Evolutionary conservation across 306 rosid genomes (phyloP).

Genomic region (Begonia masoniana): DNA sequence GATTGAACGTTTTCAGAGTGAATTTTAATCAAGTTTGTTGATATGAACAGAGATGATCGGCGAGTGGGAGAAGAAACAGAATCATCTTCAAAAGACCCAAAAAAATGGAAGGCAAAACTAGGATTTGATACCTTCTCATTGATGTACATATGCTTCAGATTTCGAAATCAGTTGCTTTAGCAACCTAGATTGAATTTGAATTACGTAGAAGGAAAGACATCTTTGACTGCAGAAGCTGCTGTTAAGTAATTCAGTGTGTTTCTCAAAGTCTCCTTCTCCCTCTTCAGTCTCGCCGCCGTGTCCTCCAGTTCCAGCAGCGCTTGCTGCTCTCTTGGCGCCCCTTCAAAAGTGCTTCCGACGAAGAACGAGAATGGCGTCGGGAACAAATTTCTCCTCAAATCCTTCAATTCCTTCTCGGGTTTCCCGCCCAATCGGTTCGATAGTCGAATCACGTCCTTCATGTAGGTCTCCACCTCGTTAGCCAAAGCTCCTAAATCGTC

Average conservation of each 20-base stretch:
- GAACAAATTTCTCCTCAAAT: conserved; percentile 69
- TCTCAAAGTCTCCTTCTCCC: conserved; percentile 87
- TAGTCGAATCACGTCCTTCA: conserved; percentile 88
- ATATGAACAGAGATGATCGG: no score
- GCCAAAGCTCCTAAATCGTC: conserved; percentile 60
- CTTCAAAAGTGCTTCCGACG: conserved; percentile 94
- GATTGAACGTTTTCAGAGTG: no score
- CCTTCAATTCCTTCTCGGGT: conserved; percentile 88
- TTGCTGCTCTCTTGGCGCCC: conserved; percentile 97
- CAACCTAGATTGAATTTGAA: not conserved
- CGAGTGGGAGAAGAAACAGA: no score
- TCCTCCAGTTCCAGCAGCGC: conserved; percentile 93
- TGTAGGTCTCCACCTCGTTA: conserved; percentile 63
- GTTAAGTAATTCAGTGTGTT: conserved; percentile 89
- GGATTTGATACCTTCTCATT: conserved; percentile 14
- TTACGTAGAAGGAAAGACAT: conserved; percentile 67
- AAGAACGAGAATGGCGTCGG: conserved; percentile 96
- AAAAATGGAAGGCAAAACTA: not conserved
- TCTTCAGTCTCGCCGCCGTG: conserved; percentile 59
- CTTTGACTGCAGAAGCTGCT: conserved; percentile 96
- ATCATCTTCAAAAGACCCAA: not conserved
- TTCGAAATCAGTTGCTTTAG: conserved; percentile 1
- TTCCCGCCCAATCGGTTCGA: conserved; percentile 87
- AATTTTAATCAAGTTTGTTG: no score
- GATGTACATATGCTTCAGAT: conserved; percentile 9